Evolutionary conservation across 1,284 basidiomycete genomes (phyloP), one percentile per base, ranked within the genome.

Genomic region (Boletus sp.): DNA sequence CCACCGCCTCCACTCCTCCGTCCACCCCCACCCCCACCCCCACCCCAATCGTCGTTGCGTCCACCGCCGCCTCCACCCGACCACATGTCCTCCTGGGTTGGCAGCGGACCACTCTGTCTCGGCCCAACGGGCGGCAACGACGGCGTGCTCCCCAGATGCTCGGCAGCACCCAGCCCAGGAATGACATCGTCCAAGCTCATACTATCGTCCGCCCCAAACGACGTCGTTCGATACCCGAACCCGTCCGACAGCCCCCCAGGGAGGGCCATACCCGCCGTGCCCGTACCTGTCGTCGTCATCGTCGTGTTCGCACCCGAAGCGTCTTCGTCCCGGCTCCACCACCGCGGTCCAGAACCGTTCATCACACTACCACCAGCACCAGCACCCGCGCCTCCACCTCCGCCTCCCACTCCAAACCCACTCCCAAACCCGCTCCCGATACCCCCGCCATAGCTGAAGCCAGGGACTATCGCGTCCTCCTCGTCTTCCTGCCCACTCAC

Each of bases 401-500:
- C 16, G 7, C 16, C 16, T 6, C 32, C 16, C 1, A 33, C 32
- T 2, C 60, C 39, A 3, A 46, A 43, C 12, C 59, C 44, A 4
- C 43, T 23, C 2, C 55, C 46, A 23, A 55, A 33, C 39, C 61
- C 46, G 0, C 57, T 59, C 14, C 59, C 65, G 29, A 53, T 60
- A 23, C 61, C 60, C 66, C 22, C 34, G n/a, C 59, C 66, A 46
- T 68, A 71, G 30, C 74, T 74, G 46, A 82, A 78, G 8, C 84
- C 82, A 39, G 82, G 84, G 1, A 84, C 78, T 72, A 84, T 79
- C 56, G 69, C 75, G 26, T 83, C 85, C 37, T 84, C 80, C n/a
- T 89, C 88, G 4, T 83, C 83, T 42, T 89, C 88, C 62, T 84
- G 78, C 8, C 78, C 77, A 23, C 75, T 76, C 54, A 72, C 67